Evolutionary conservation across 129 eudicot species (phyloP).

Genomic region (Sambucus nigra): DNA sequence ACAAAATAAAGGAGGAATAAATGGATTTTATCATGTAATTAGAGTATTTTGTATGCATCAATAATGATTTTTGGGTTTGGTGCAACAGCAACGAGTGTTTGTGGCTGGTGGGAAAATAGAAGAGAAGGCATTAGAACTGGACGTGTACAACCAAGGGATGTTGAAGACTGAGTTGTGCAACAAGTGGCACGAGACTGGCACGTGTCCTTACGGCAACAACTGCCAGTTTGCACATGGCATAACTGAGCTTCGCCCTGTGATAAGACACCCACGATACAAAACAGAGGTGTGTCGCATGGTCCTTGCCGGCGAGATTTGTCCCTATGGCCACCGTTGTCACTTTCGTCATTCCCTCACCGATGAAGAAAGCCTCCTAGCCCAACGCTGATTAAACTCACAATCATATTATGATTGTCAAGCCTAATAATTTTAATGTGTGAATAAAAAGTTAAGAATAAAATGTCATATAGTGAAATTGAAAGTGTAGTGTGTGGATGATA

Average conservation of each 20-base stretch:
- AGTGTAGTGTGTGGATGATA: too few relatives aligned
- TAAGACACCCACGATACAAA: constrained; percentile 92
- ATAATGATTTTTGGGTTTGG: constrained; percentile 8
- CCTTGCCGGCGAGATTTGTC: constrained; percentile 59
- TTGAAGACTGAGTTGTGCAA: constrained; percentile 81
- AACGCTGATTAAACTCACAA: too few relatives aligned
- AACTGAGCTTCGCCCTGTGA: constrained; percentile 78
- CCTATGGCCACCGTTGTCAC: constrained; percentile 96
- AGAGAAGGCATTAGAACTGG: constrained; percentile 49
- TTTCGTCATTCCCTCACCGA: constrained; percentile 77
- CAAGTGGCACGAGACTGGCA: constrained; percentile 88
- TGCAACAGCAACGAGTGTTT: constrained; percentile 41
- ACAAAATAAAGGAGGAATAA: too few relatives aligned
- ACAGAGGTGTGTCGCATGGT: constrained; percentile 88
- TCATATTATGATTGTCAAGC: too few relatives aligned
- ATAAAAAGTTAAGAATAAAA: too few relatives aligned
- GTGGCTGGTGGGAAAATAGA: constrained; percentile 44
- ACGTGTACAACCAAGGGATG: constrained; percentile 89
- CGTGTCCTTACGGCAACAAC: constrained; percentile 69
- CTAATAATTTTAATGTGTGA: too few relatives aligned
- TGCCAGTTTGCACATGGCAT: constrained; percentile 88
- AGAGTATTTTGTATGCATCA: too few relatives aligned
- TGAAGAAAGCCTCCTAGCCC: constrained; percentile 33
- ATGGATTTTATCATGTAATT: too few relatives aligned
- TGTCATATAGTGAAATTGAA: too few relatives aligned